Base-by-base conservation (phyloP, 176 grass and related monocot genomes). In the Oryza rufipogon region DNA sequence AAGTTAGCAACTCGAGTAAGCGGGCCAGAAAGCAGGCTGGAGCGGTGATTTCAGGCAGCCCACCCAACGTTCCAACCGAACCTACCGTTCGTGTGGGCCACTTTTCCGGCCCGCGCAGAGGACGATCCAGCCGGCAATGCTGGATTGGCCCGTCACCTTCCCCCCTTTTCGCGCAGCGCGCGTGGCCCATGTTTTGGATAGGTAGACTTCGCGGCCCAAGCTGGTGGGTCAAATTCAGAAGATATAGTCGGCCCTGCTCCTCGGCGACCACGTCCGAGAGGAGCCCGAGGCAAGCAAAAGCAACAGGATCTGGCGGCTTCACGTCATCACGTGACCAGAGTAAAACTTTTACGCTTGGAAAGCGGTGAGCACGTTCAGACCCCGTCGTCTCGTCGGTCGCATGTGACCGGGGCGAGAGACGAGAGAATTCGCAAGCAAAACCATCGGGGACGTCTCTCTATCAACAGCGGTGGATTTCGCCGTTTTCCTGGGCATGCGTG, bases 361-460 rank as follows among this genome's bases (percentile, higher is more conserved):
- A 75, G 85, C 1, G 23, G 71, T 20, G 71, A 42, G 71, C 85
- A 81, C 85, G 71, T 76, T 76, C 70, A 11, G 60, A 3, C 38
- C 41, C 41, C 41, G 41, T 42, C 17, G 49, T 11, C 46, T 7
- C 38, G 6, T 75, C 77, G 32, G 61, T 54, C 45, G 61, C 77
- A 81, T 54, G 51, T 72, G 80, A 45, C 41, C 51, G 1, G 1
- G 13, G 3, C 49, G 66, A 41, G 12, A 4, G 54, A 44, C 9
- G 42, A 44, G 42, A 44, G 42, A 41, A 1, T 58, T n/a, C 19
- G 54, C 54, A 20, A 20, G 54, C 54, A 15, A 17, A 58, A 3
- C 33, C 12, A 20, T 10, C 25, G 25, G 12, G 1, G 20, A 38
- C n/a, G 19, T n/a, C 19, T 58, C n/a, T 58, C 5, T 58, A 20